These are phyloP conservation scores for Fusarium nanum DNA, from an alignment of 2,329 filamentous ascomycete genomes.

Conservation along the genomic window DNA sequence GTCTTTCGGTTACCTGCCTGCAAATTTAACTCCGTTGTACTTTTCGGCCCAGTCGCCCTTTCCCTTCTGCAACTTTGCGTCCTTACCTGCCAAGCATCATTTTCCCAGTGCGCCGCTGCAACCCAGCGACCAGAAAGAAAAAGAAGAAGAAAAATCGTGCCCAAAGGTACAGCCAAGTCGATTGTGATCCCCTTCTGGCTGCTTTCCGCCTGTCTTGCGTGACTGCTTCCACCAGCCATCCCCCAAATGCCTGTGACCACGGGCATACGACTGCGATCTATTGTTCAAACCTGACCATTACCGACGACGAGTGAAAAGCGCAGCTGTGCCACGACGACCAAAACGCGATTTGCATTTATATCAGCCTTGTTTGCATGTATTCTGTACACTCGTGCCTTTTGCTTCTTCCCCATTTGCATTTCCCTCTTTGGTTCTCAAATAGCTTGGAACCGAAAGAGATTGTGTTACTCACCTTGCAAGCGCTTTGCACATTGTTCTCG, in stretches of 20 bases:
- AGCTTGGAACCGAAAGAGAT: conserved; percentile 1
- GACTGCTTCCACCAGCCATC: conserved; percentile 40
- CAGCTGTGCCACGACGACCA: conserved; percentile 35
- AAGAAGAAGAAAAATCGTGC: conserved; percentile 20
- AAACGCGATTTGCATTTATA: conserved; percentile 23
- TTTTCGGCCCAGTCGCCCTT: conserved; percentile 5
- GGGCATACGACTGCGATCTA: conserved; percentile 28
- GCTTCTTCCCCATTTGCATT: conserved; percentile 4
- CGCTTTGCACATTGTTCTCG: conserved; percentile 21
- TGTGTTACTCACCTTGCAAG: conserved; percentile 17
- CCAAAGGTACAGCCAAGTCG: conserved; percentile 20
- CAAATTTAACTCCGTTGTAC: conserved; percentile 18
- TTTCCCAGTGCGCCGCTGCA: conserved; percentile 28
- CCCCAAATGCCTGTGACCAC: conserved; percentile 43
- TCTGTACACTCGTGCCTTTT: conserved; percentile 3
- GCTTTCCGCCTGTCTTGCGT: conserved; percentile 37
- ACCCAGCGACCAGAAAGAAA: neutral
- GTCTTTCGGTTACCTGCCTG: conserved; percentile 15
- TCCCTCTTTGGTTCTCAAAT: conserved; percentile 9
- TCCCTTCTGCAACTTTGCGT: conserved; percentile 12
- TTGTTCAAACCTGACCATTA: conserved; percentile 16
- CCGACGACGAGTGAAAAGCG: conserved; percentile 28
- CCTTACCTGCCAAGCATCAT: conserved; percentile 6
- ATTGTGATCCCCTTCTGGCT: conserved; percentile 19
- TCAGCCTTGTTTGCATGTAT: conserved; percentile 6